Evolutionary conservation across 805 yeast genomes (phyloP).

Genomic region (Metschnikowia proteae): DNA sequence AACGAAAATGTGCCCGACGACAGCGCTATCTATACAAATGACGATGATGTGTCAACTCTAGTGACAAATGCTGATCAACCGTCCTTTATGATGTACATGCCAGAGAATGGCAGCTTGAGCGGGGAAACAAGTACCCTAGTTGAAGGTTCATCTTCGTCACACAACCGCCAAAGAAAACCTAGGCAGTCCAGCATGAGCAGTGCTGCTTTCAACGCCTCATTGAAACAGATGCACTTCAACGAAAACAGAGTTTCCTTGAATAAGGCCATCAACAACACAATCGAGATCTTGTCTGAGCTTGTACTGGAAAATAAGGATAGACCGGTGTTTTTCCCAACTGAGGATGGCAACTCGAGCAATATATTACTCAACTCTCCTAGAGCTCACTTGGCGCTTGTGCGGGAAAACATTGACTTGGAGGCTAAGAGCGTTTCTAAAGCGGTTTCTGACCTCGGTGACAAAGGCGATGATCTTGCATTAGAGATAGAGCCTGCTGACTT

Average conservation of each 20-base stretch:
- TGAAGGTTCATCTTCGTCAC: conserved; percentile 25
- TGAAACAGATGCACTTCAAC: conserved; percentile 74
- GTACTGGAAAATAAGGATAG: conserved; percentile 53
- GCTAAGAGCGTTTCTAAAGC: conserved; percentile 19
- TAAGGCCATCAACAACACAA: conserved; percentile 53
- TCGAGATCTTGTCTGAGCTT: conserved; percentile 49
- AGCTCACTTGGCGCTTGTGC: conserved; percentile 51
- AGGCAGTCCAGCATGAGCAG: conserved; percentile 17
- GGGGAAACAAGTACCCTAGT: conserved; percentile 27
- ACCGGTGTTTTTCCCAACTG: conserved; percentile 62
- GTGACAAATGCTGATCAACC: conserved; percentile 15
- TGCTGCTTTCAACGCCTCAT: conserved; percentile 46
- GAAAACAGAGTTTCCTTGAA: conserved; percentile 64
- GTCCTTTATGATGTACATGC: conserved; percentile 26
- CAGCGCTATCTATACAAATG: conserved; percentile 1
- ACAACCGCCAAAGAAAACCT: conserved; percentile 6
- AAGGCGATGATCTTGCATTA: conserved; percentile 18
- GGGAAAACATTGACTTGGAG: conserved; percentile 32
- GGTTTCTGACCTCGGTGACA: conserved; percentile 11
- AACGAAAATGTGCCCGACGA: conserved; percentile 3
- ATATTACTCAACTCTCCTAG: conserved; percentile 44
- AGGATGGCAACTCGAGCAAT: conserved; percentile 29
- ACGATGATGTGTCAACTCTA: conserved; percentile 13
- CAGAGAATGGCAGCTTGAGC: conserved; percentile 30
- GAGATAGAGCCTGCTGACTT: conserved; percentile 33